phyloP scores from a whole-genome alignment of 257 asterid genomes.

The Solanum chiquidenum region DNA sequence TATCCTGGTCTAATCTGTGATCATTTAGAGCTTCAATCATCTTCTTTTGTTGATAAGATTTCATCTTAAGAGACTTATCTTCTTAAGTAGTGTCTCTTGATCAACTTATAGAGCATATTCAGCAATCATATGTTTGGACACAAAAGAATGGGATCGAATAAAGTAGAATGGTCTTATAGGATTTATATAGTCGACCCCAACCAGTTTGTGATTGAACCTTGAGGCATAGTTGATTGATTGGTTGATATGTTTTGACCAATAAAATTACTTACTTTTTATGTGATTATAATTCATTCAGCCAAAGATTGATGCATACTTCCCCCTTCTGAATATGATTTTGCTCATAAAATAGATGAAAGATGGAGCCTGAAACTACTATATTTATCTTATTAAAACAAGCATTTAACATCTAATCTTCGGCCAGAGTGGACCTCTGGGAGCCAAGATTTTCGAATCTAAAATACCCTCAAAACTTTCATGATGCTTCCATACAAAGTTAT shows the following conservation, averaged over 20 bases:
- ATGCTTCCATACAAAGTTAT: not conserved
- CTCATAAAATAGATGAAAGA: not conserved
- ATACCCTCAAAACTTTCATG: not conserved
- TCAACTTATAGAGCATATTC: not conserved
- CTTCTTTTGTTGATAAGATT: not conserved
- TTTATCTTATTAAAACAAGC: not conserved
- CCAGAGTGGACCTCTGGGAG: not conserved
- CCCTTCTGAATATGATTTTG: not conserved
- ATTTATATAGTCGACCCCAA: not conserved
- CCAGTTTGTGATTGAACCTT: not conserved
- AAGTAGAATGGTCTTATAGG: not conserved
- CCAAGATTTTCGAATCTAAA: not conserved
- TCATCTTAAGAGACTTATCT: not conserved
- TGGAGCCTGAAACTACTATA: not conserved
- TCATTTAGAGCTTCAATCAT: not conserved
- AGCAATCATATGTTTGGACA: not conserved
- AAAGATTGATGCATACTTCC: not conserved
- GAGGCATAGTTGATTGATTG: not conserved
- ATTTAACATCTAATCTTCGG: not conserved
- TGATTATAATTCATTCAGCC: not conserved
- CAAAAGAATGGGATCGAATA: not conserved
- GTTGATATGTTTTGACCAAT: not conserved
- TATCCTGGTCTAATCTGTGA: not conserved
- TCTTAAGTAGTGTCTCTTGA: not conserved
- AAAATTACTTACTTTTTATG: not conserved